These are phyloP conservation scores for Saccharomycopsis sp. DNA, from an alignment of 805 yeast species.

Conservation along the genomic window DNA sequence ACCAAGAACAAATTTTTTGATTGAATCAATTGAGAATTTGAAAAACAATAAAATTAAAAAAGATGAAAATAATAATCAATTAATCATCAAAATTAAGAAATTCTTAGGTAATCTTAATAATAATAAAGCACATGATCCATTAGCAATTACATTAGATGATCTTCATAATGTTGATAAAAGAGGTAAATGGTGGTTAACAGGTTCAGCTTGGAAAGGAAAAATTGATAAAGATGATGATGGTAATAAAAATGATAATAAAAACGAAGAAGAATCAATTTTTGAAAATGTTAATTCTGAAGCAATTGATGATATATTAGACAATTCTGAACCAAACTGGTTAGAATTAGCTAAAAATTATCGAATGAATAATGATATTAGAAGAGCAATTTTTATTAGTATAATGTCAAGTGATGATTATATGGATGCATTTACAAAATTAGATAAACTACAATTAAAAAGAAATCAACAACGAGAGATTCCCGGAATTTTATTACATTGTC, in stretches of 20 bases:
- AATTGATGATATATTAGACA: slow-evolving; percentile 51
- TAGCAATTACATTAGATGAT: slow-evolving; percentile 77
- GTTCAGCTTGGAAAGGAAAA: slow-evolving; percentile 91
- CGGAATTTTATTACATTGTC: slow-evolving; percentile 74
- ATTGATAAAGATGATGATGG: slow-evolving; percentile 19
- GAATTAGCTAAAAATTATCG: slow-evolving; percentile 77
- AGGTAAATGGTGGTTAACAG: slow-evolving; percentile 99
- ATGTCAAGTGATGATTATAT: slow-evolving; percentile 92
- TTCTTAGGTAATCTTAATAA: slow-evolving; percentile 42
- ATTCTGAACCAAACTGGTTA: slow-evolving; percentile 77
- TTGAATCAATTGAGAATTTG: slow-evolving; percentile 77
- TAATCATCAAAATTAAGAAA: slow-evolving; percentile 53
- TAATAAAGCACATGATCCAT: slow-evolving; percentile 51
- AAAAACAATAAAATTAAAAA: slow-evolving; percentile 57
- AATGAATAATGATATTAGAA: slow-evolving; percentile 91
- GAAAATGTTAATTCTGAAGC: slow-evolving; percentile 26
- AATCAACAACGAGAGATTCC: slow-evolving; percentile 85
- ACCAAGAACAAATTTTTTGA: slow-evolving; percentile 68
- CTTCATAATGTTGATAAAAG: slow-evolving; percentile 62
- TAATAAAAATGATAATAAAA: slow-evolving; percentile 20
- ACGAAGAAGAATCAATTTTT: not conserved
- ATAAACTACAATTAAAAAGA: slow-evolving; percentile 66
- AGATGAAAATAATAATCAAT: slow-evolving; percentile 28
- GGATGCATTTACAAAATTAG: slow-evolving; percentile 77
- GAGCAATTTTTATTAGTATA: slow-evolving; percentile 86